phyloP scores from a whole-genome alignment of 176 grass and related monocot species.

The Lolium rigidum region DNA sequence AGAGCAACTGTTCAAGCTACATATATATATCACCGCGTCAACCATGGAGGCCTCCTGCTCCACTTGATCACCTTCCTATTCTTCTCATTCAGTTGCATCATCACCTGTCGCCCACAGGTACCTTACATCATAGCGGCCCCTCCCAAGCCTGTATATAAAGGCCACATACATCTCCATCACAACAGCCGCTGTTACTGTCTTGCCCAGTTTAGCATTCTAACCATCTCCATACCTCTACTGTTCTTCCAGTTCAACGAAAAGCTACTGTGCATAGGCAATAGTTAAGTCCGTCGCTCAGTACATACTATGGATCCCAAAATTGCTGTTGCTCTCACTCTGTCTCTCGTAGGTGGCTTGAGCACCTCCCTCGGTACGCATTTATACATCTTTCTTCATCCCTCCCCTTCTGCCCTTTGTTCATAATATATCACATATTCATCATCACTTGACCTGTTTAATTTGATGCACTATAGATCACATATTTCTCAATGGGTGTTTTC shows the following conservation, averaged over 20 bases:
- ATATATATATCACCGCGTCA: slow-evolving; percentile 17
- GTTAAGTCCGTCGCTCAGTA: slow-evolving; percentile 6
- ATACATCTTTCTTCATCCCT: not conserved
- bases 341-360: slow-evolving; percentile 72
- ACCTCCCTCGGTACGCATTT: slow-evolving; percentile 63
- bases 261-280: slow-evolving; percentile 1
- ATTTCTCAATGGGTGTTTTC: not conserved
- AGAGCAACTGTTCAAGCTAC: not conserved
- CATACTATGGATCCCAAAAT: slow-evolving; percentile 67
- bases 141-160: slow-evolving; percentile 34
- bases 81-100: slow-evolving; percentile 22
- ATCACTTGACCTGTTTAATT: not conserved
- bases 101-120: slow-evolving; percentile 4
- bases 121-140: slow-evolving; percentile 12
- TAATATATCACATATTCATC: not conserved
- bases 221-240: not conserved
- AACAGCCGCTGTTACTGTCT: slow-evolving; percentile 24
- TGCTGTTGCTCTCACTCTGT: slow-evolving; percentile 61
- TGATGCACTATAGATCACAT: not conserved
- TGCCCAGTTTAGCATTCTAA: not conserved
- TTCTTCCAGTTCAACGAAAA: slow-evolving; percentile 9
- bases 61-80: slow-evolving; percentile 10
- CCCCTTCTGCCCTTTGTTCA: not conserved
- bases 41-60: not conserved
- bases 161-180: slow-evolving; percentile 28